Evolutionary conservation across 208 protist genomes (phyloP), one percentile per base, ranked within the genome.

Genomic region (Acanthamoeba healyi): DNA sequence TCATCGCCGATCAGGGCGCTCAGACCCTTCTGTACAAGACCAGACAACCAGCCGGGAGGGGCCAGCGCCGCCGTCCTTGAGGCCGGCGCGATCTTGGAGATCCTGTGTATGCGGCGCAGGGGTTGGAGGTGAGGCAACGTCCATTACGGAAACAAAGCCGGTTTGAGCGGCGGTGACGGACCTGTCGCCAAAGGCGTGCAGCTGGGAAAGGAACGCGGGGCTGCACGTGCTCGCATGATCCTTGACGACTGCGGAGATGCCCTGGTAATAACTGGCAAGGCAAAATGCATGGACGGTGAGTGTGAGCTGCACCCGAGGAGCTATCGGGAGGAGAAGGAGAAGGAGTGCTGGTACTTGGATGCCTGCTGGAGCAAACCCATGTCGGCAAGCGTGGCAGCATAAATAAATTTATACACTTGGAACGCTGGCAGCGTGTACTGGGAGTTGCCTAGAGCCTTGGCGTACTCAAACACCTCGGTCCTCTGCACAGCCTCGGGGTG

Each of bases 321-420:
- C n/a, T n/a, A n/a, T n/a, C n/a, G n/a, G n/a, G n/a, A 14, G 56
- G 22, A 26, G 19, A 22, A n/a, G 19, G 56, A 14, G 67, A 6
- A 14, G 1, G 72, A 14, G 72, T 7, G 24, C 0, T 1, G 10
- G 77, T 86, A 86, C 77, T 46, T 86, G 24, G 44, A 86, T 6
- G 91, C 91, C 36, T 74, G 42, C 54, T 94, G 44, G 10, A 94
- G 46, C 38, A 94, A 29, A 32, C 91, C 91, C n/a, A 56, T 7
- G 44, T 94, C 91, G 58, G 91, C 91, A 24, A 94, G 70, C 70
- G 29, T 46, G 54, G 34, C 26, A 49, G 91, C 91, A 63, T 94
- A 94, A 51, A 94, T 87, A 87, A 94, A 91, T 63, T 94, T 94
- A 36, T 81, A 94, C 54, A 94, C 91, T 84, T 94, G 91, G 38